Evolutionary conservation across 768 basidiomycete species (phyloP).

Genomic region (Tricholoma saponaceum): DNA sequence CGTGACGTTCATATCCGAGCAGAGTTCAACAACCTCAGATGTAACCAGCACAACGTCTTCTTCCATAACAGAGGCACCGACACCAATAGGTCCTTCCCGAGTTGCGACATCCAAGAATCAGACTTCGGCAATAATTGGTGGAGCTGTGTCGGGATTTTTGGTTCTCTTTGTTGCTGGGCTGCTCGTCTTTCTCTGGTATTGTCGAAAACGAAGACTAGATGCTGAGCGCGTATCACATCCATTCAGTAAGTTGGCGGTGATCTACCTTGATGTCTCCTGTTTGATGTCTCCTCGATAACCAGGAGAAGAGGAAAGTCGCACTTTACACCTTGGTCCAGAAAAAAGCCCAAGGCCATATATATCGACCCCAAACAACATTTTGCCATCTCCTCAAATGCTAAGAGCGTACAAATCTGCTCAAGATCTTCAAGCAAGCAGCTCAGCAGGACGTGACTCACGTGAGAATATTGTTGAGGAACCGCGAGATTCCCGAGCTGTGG

Average conservation of each 20-base stretch:
- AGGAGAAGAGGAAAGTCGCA: neutral
- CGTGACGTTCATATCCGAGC: too few species aligned
- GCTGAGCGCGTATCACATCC: too few species aligned
- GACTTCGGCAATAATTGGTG: neutral
- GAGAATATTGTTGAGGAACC: neutral
- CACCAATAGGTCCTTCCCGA: too few species aligned
- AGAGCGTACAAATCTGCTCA: neutral
- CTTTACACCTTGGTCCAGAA: neutral
- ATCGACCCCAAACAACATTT: neutral
- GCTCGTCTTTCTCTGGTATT: neutral
- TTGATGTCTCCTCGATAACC: neutral
- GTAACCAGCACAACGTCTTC: too few species aligned
- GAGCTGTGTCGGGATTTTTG: neutral
- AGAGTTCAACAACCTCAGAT: too few species aligned
- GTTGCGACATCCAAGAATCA: neutral
- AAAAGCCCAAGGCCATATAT: neutral
- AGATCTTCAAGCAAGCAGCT: neutral
- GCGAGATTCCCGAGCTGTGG: neutral
- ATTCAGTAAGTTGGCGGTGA: too few species aligned
- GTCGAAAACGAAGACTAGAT: neutral
- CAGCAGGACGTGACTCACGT: neutral
- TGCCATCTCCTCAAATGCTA: neutral
- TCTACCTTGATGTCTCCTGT: neutral
- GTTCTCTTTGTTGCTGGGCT: neutral
- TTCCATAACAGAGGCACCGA: too few species aligned